A percentile compares a stretch with the other conserved stretches of the same genome.
Conservation (phyloP, 2,329 filamentous ascomycete species). For the Simplicillium aogashimaense region DNA sequence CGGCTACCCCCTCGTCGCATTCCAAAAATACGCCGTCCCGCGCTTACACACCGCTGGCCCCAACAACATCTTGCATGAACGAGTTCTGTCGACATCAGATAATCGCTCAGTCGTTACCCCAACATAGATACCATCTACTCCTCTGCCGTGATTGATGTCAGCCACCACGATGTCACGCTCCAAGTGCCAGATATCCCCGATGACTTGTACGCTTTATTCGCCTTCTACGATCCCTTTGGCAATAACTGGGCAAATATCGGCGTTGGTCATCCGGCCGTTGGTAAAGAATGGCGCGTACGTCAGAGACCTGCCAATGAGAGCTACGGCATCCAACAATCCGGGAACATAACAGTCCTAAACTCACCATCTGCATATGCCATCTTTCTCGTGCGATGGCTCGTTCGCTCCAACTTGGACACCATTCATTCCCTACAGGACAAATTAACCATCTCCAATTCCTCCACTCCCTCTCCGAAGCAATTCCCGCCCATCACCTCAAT, state of each 20-base stretch:
- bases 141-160: conserved; percentile 12
- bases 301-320: conserved; percentile 3
- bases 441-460: neutral
- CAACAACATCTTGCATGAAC: neutral
- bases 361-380: conserved; percentile 6
- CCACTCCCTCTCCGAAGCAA: too few relatives aligned
- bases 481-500: too few relatives aligned
- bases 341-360: conserved; percentile 3
- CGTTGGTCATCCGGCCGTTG: conserved; percentile 3
- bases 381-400: conserved; percentile 4
- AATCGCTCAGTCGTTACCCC: neutral
- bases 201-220: conserved; percentile 4
- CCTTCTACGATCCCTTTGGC: conserved; percentile 9
- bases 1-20: conserved; percentile 2
- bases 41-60: neutral
- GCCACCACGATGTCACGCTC: conserved; percentile 13
- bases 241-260: conserved; percentile 19
- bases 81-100: neutral
- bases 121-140: conserved; percentile 3
- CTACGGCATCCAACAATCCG: conserved; percentile 4
- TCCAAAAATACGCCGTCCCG: neutral
- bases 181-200: conserved; percentile 10
- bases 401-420: conserved; percentile 1
- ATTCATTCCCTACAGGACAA: conserved; percentile 2
- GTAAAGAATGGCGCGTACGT: conserved; percentile 2